phyloP scores from a whole-genome alignment of 352 stramenopile genomes.

The Saprolegnia diclina region DNA sequence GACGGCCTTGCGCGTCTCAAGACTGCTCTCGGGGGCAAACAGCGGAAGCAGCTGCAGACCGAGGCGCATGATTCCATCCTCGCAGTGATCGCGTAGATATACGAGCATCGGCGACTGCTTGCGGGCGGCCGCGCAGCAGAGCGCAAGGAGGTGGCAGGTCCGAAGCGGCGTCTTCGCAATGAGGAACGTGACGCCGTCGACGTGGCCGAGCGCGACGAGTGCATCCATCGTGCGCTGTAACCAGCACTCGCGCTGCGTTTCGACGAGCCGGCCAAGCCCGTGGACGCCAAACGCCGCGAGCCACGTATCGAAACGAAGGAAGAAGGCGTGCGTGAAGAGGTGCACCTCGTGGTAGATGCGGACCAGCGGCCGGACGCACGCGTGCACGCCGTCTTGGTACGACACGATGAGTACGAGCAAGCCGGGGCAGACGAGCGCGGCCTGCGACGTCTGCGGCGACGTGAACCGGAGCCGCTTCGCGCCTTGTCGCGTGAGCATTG shows the following conservation, averaged over 20 bases:
- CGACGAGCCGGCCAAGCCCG: not conserved
- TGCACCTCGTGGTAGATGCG: not conserved
- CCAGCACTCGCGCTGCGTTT: not conserved
- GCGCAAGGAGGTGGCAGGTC: not conserved
- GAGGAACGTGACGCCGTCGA: not conserved
- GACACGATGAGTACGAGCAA: not conserved
- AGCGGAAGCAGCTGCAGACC: not conserved
- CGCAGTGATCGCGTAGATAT: not conserved
- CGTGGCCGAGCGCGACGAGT: not conserved
- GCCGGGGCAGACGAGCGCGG: not conserved
- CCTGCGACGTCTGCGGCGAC: not conserved
- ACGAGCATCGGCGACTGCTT: not conserved
- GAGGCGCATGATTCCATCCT: not conserved
- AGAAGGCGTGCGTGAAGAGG: not conserved
- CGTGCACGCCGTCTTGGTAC: not conserved
- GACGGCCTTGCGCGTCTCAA: not conserved
- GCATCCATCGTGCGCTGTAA: not conserved
- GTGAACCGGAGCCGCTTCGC: not conserved
- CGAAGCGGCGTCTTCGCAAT: not conserved
- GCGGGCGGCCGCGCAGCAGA: not conserved
- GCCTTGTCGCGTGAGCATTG: not conserved
- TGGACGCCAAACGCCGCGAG: not conserved
- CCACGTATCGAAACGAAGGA: not conserved
- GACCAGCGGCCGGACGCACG: not conserved
- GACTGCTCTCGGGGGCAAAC: not conserved